Conservation (phyloP, 192 early-diverging fungal genomes). For the Coemansia umbellata region DNA sequence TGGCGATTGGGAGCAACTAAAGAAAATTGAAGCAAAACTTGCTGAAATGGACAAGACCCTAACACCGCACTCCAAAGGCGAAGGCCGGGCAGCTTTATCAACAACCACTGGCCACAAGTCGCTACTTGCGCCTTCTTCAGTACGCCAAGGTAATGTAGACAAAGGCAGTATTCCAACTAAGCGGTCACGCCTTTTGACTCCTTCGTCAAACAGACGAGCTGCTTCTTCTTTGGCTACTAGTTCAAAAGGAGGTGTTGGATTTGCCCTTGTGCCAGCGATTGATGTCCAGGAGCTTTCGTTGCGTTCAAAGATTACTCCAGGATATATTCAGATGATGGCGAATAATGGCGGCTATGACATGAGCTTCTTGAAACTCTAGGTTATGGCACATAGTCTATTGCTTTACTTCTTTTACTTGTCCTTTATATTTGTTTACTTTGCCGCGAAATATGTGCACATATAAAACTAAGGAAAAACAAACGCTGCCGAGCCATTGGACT, state of each 20-base stretch:
- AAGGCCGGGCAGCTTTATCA: neutral
- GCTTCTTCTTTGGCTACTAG: neutral
- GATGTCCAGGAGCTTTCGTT: conserved; percentile 24
- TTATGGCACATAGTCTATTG: too few relatives aligned
- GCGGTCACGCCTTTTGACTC: conserved; percentile 23
- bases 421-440: neutral
- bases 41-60: conserved; percentile 27
- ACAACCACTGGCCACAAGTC: conserved; percentile 4
- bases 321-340: conserved; percentile 36
- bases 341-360: conserved; percentile 44
- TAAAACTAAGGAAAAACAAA: too few relatives aligned
- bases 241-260: neutral
- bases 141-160: conserved; percentile 6
- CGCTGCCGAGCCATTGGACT: too few relatives aligned
- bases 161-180: conserved; percentile 3
- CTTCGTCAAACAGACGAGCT: conserved; percentile 4
- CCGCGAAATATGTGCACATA: too few relatives aligned
- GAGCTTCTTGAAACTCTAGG: conserved; percentile 32
- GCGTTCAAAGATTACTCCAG: conserved; percentile 34
- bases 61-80: conserved; percentile 3
- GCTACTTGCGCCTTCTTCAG: conserved; percentile 31
- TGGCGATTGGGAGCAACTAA: conserved; percentile 48
- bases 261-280: conserved; percentile 24
- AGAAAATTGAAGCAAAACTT: conserved; percentile 40
- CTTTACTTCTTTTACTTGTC: neutral